Evolutionary conservation across 179 eudicot genomes (phyloP), one percentile per base, ranked within the genome.

Genomic region (Pouteria campechiana): DNA sequence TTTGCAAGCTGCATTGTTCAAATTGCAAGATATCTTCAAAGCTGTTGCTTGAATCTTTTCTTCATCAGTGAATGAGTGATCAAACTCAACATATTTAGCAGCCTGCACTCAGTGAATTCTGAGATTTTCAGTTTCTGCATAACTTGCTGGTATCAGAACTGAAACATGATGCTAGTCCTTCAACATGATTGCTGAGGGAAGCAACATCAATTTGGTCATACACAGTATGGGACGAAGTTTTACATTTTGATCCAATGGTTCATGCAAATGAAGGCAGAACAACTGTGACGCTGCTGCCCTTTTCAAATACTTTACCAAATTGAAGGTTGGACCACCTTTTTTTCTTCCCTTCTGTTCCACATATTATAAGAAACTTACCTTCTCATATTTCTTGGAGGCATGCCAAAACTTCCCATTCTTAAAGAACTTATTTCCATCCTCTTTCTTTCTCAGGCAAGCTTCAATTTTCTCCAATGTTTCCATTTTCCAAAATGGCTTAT

Each of bases 1-100:
- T 33, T 75, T 71, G 58, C 82, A 71, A 23, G 77, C 77, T 16
- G 81, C 77, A 17, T 75, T 61, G 15, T 75, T 75, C 39, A 75
- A 63, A 28, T 67, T 46, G 33, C 81, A 70, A 3, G 72, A 60
- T 12, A 61, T 10, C 17, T 46, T 23, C 50, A 70, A 54, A 3
- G 34, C 47, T 2, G 57, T 71, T 17, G 77, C 58, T 31, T 17
- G 11, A 12, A 12, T 5, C 50, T 64, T 75, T 47, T 75, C 78
- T 7, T 60, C 67, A 1, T 72, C 59, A 3, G 61, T 44, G 35
- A 75, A 75, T 32, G 23, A 25, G 54, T 68, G 77, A 45, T 58
- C 70, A 48, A 57, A 75, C 31, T 75, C 78, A 2, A 64, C 8
- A 35, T 27, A 71, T 24, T 61, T 58, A 14, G 52, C 54, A 22